phyloP scores from a whole-genome alignment of 2,329 filamentous ascomycete genomes.

The Parafenestella ontariensis region DNA sequence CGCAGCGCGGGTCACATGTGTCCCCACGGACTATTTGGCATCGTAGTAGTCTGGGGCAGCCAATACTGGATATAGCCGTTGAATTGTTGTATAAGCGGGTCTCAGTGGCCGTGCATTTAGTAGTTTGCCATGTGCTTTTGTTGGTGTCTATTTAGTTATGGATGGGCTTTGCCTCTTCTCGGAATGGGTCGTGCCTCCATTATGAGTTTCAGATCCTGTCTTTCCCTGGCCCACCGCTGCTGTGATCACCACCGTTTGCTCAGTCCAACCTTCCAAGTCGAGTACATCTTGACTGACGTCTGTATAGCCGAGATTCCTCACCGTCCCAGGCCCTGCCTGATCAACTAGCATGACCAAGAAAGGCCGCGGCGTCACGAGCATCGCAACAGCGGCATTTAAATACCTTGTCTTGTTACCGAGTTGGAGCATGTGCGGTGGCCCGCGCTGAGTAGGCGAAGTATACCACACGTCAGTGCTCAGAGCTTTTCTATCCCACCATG shows the following conservation, averaged over 20 bases:
- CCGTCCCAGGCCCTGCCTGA: background rate
- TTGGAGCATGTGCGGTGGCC: background rate
- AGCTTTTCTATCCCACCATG: background rate
- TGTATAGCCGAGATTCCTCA: slow-evolving; percentile 2
- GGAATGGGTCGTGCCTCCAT: too few species aligned
- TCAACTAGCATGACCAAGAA: slow-evolving; percentile 2
- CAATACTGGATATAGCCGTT: too few species aligned
- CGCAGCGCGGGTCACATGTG: too few species aligned
- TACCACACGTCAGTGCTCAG: background rate
- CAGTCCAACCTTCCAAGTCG: background rate
- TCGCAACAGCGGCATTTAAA: background rate
- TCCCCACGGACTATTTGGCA: too few species aligned
- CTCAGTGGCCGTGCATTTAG: too few species aligned
- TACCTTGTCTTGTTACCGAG: slow-evolving; percentile 1
- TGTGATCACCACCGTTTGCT: background rate
- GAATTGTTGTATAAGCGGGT: too few species aligned
- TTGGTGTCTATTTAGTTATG: too few species aligned
- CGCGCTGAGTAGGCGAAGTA: background rate
- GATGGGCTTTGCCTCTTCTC: too few species aligned
- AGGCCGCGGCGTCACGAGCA: background rate
- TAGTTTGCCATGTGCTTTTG: too few species aligned
- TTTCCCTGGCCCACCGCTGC: background rate
- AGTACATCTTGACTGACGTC: background rate
- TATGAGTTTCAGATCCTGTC: background rate
- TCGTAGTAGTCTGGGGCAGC: too few species aligned